These are phyloP conservation scores for Globomyces sp. DNA, from an alignment of 371 early-diverging fungal genomes.

Conservation along the genomic window DNA sequence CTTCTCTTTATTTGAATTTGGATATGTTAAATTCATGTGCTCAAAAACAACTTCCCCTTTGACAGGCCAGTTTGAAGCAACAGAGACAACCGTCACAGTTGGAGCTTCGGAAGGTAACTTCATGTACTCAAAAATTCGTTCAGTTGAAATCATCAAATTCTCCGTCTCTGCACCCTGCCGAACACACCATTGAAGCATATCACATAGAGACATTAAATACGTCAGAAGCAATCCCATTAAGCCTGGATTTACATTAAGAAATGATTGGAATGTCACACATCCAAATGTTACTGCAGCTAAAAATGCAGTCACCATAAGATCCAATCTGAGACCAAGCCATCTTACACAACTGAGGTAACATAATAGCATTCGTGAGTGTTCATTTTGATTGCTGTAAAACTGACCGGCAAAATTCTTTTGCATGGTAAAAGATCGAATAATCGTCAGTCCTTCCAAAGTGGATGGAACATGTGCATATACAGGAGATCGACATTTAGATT, in stretches of 20 bases:
- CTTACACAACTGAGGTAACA: not conserved
- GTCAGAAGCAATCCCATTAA: constrained; percentile 13
- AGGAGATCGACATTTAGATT: constrained; percentile 43
- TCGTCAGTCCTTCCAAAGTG: constrained; percentile 30
- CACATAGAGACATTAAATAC: constrained; percentile 10
- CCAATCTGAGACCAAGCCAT: constrained; percentile 27
- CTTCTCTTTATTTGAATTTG: constrained; percentile 23
- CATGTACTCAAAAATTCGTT: constrained; percentile 48
- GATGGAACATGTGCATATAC: constrained; percentile 32
- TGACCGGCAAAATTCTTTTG: not conserved
- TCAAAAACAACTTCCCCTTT: constrained; percentile 36
- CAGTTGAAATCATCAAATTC: constrained; percentile 42
- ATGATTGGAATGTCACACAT: constrained; percentile 12
- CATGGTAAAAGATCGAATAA: constrained; percentile 29
- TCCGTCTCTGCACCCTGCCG: constrained; percentile 21
- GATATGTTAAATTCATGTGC: constrained; percentile 38
- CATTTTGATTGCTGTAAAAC: constrained; percentile 1
- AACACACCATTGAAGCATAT: constrained; percentile 21
- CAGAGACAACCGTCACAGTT: too few species aligned
- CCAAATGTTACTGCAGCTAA: not conserved
- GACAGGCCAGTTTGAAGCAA: constrained; percentile 34
- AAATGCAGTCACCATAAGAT: constrained; percentile 2
- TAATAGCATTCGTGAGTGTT: not conserved
- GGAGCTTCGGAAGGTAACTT: constrained; percentile 11
- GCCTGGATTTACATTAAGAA: constrained; percentile 18